Evolutionary conservation across 2,329 filamentous ascomycete species (phyloP).

Genomic region (Nemania sp.): DNA sequence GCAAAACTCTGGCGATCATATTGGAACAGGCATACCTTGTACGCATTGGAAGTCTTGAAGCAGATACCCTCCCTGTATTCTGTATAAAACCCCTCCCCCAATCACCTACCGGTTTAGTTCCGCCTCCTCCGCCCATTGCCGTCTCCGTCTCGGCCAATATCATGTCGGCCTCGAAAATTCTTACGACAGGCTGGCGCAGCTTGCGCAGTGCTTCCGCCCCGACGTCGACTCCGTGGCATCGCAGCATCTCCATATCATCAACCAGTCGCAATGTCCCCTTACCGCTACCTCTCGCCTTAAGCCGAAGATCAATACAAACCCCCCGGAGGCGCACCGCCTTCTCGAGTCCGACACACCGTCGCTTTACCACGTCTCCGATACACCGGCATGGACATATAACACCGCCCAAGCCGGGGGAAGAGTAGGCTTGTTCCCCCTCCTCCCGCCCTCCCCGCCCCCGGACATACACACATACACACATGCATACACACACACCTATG

Average conservation of each 20-base stretch:
- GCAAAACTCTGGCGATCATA: not conserved
- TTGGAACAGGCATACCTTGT: not conserved
- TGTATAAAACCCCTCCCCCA: not conserved
- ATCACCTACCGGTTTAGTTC: not conserved
- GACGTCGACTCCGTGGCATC: constrained; percentile 2
- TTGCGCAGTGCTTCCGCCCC: constrained; percentile 8
- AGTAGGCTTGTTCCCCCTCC: constrained; percentile 59
- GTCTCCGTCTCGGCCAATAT: not conserved
- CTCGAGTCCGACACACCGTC: constrained; percentile 41
- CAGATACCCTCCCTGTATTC: too few relatives aligned
- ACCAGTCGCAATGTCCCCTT: not conserved
- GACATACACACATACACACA: too few relatives aligned
- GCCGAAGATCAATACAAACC: constrained; percentile 7
- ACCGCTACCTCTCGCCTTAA: not conserved
- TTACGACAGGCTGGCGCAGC: constrained; percentile 11
- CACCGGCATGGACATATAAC: constrained; percentile 77
- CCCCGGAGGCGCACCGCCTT: constrained; percentile 9
- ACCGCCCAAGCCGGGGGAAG: constrained; percentile 86
- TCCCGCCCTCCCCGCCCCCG: too few relatives aligned
- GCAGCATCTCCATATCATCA: constrained; percentile 9
- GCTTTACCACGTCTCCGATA: constrained; percentile 68
- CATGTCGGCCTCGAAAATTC: constrained; percentile 18
- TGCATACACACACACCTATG: too few relatives aligned
- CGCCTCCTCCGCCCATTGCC: not conserved
- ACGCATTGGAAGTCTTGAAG: not conserved